Base-by-base conservation (phyloP, 495 filamentous ascomycete genomes). In the Aspergillus olivimuriae region DNA sequence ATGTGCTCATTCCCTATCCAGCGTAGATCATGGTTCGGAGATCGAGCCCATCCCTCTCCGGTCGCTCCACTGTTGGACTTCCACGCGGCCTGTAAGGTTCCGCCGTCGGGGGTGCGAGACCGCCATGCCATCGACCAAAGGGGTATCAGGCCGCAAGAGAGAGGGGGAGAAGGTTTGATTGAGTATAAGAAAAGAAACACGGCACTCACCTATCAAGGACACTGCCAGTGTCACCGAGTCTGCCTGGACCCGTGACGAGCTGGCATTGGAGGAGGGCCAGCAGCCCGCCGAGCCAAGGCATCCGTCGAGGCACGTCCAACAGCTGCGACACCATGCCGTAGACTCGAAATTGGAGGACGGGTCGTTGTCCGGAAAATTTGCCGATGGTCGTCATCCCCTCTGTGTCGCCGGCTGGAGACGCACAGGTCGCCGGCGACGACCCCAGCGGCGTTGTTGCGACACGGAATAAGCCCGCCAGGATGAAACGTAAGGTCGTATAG, bases 161-260 rank as follows among this genome's bases (percentile, higher is more conserved):
- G 42, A 40, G 55, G 41, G 41, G 51, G 41, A 48, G 34, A 43
- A 46, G 47, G 47, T 63, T 47, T 50, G 39, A 39, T 52, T 60
- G 39, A 52, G 34, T 43, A 50, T 56, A 46, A 41, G 40, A 50
- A 43, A 46, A 43, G 21, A 45, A 51, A 51, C 40, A 21, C 45
- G 36, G 39, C 44, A 79, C 89, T 83, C 80, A 96, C 89, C 87
- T 90, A 76, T 96, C 88, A 63, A 95, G 70, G 52, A 80, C 73
- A 43, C 87, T 82, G 62, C 89, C 76, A 7, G 83, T 78, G 58
- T 73, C 73, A 62, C 85, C 87, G 28, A 94, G 60, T 63, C 66
- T 72, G 53, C 87, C 83, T 49, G 86, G 84, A 30, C 87, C 85
- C 51, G 68, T 69, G 53, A 91, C 59, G 54, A 78, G 70, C 47